Percentiles rank a stretch among this genome's conserved stretches.
Evolutionary conservation across 768 basidiomycete species (phyloP).

Genomic region (Leccinum rimulosum): DNA sequence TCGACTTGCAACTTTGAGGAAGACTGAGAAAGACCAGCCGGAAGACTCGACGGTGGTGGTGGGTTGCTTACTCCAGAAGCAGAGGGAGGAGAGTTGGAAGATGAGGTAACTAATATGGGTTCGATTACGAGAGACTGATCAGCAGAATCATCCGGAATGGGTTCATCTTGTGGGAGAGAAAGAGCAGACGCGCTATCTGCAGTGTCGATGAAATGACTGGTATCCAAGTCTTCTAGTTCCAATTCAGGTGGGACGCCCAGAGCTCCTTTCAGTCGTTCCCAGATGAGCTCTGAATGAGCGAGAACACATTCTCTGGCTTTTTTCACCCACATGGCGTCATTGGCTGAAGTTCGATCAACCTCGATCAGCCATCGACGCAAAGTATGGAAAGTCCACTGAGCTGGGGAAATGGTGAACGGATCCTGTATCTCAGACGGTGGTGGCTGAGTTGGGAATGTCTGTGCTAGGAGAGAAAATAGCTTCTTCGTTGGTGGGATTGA

Average conservation of each 20-base stretch:
- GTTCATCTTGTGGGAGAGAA: not conserved
- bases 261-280: conserved; percentile 88
- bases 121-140: conserved; percentile 41
- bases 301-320: conserved; percentile 74
- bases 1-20: conserved; percentile 24
- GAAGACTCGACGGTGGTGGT: conserved; percentile 40
- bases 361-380: conserved; percentile 67
- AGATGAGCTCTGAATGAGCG: conserved; percentile 78
- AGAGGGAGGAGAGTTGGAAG: conserved; percentile 20
- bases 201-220: not conserved
- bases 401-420: conserved; percentile 50
- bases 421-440: conserved; percentile 29
- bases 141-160: not conserved
- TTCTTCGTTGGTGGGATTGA: conserved; percentile 62
- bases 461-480: conserved; percentile 68
- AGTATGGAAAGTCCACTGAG: conserved; percentile 69
- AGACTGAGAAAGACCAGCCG: conserved; percentile 31
- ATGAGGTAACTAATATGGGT: conserved; percentile 44
- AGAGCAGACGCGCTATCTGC: not conserved
- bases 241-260: conserved; percentile 86
- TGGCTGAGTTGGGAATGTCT: conserved; percentile 53
- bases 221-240: conserved; percentile 51
- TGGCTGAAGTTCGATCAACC: conserved; percentile 56
- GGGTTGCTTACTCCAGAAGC: conserved; percentile 29
- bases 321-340: conserved; percentile 73